Percentiles rank a stretch among this genome's conserved stretches.
These are phyloP conservation scores for Candida adriatica DNA, from an alignment of 805 yeast genomes.

Conservation along the genomic window DNA sequence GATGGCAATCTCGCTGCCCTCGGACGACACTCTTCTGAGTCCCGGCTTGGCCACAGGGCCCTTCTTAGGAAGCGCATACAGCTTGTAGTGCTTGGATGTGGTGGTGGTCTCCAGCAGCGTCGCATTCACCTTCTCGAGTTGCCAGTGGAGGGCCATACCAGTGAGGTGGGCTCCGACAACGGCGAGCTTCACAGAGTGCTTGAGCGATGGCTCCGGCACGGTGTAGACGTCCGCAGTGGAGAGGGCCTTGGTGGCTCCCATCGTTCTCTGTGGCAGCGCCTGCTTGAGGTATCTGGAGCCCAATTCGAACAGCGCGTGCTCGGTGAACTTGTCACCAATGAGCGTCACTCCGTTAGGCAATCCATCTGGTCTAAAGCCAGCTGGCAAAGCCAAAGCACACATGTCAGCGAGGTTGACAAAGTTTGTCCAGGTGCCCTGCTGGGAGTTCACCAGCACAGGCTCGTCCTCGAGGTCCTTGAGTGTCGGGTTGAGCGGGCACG, in stretches of 20 bases:
- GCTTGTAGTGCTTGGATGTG: conserved; percentile 64
- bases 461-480: conserved; percentile 65
- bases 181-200: conserved; percentile 46
- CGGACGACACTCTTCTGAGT: conserved; percentile 45
- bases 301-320: conserved; percentile 79
- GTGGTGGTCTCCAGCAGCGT: conserved; percentile 54
- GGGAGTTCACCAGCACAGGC: conserved; percentile 77
- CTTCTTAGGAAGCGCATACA: conserved; percentile 74
- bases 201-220: conserved; percentile 35
- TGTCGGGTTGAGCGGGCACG: conserved; percentile 89
- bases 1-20: conserved; percentile 57
- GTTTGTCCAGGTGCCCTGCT: conserved; percentile 97
- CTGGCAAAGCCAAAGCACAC: conserved; percentile 88
- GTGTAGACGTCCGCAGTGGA: conserved; percentile 38
- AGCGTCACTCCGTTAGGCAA: conserved; percentile 88
- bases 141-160: conserved; percentile 93
- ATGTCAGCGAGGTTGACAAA: conserved; percentile 92
- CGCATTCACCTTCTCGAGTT: conserved; percentile 78
- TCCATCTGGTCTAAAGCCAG: conserved; percentile 83
- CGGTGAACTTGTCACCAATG: conserved; percentile 75
- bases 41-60: conserved; percentile 93
- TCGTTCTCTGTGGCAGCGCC: conserved; percentile 40
- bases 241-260: conserved; percentile 43
- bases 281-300: conserved; percentile 63
- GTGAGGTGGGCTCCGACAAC: conserved; percentile 95